Evolutionary conservation across 441 rosid species (phyloP), one percentile per base, ranked within the genome.

Genomic region (Adansonia madagascariensis): DNA sequence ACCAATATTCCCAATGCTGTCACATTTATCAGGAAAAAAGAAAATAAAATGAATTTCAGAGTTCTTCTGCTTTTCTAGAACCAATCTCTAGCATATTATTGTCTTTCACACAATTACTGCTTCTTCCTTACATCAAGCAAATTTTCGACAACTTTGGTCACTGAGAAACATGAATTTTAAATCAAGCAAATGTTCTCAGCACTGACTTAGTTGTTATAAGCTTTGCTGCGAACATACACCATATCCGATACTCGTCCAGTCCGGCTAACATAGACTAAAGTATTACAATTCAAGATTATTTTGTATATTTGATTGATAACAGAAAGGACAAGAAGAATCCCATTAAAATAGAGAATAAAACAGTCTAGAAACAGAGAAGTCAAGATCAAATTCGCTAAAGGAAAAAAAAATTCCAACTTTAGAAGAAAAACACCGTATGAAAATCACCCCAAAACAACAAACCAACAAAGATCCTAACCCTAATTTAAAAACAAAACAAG

Each of bases 1-100:
- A 84, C 91, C 71, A 93, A 80, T 78, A 95, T 93, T 67, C 94
- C 94, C 83, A 93, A 46, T 18, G 78, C 99, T 93, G 86, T 50
- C 73, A 85, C 41, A 75, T 35, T 47, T 70, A 76, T 50, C 53
- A 47, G 53, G 56, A 44, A 72, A 82, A 18, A 27, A 46, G 12
- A 62, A 31, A 62, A 2, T 3, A 50, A 0, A 11, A 50, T 35
- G 57, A 66, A 1, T 12, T 77, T 55, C 47, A 78, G 18, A 73
- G 12, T 71, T 6, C 39, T 6, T 53, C 44, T 4, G 44, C 8
- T 0, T 41, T 41, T 41, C 15, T 41, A n/a, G n/a, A 63, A 66
- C 50, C 52, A 66, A 1, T 22, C 63, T 59, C 62, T 18, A 59
- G 63, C 63, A 59, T 56, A 7, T 56, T 56, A 56, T 14, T 1